Evolutionary conservation across 192 early-diverging fungal genomes (phyloP).

Genomic region (Umbelopsis sp.): DNA sequence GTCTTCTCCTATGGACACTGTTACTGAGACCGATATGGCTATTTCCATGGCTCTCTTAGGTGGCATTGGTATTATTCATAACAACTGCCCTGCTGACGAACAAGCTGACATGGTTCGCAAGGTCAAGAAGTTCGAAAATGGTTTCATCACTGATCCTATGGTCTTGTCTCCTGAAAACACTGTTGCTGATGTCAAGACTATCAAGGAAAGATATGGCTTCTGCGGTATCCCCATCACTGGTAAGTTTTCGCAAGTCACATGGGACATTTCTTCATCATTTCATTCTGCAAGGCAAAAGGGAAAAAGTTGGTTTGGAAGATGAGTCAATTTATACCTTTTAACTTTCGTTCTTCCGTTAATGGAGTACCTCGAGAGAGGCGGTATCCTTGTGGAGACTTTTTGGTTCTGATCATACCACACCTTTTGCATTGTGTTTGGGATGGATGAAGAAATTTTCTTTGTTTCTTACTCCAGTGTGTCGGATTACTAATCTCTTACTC

Average conservation of each 20-base stretch:
- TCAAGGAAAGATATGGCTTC: conserved; percentile 90
- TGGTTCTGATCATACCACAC: conserved; percentile 20
- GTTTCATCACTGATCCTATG: conserved; percentile 95
- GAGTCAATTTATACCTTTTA: conserved; percentile 22
- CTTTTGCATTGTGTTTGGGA: conserved; percentile 2
- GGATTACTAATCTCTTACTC: not conserved
- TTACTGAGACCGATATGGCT: conserved; percentile 98
- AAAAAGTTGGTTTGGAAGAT: conserved; percentile 2
- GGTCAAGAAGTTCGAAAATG: conserved; percentile 98
- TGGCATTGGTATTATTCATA: conserved; percentile 96
- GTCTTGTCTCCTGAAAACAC: conserved; percentile 82
- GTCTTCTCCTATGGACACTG: conserved; percentile 98
- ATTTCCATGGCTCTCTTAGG: conserved; percentile 94
- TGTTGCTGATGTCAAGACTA: conserved; percentile 81
- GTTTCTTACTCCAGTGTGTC: not conserved
- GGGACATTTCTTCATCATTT: not conserved
- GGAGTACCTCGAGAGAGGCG: conserved; percentile 24
- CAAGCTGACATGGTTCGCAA: conserved; percentile 98
- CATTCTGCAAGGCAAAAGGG: not conserved
- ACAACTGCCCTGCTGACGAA: conserved; percentile 95
- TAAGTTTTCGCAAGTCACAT: conserved; percentile 25
- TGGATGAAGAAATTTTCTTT: conserved; percentile 2
- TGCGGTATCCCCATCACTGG: conserved; percentile 96
- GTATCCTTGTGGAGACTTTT: conserved; percentile 33
- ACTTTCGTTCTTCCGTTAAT: conserved; percentile 50